phyloP scores from a whole-genome alignment of 1,139 yeast genomes.

The Nematodospora anomalae region DNA sequence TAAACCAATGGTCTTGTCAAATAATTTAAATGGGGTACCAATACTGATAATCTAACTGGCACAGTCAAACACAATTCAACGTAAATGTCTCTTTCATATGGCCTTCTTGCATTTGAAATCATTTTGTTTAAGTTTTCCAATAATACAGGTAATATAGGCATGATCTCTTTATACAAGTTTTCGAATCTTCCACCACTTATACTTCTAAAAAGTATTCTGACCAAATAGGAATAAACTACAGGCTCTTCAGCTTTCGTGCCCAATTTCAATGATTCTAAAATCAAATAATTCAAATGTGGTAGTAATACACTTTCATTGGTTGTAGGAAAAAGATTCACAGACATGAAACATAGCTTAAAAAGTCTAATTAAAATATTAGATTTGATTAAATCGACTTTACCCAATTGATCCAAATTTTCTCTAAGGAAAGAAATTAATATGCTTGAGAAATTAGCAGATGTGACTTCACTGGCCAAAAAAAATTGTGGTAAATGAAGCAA shows the following conservation, averaged over 20 bases:
- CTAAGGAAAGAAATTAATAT: constrained; percentile 74
- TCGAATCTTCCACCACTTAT: constrained; percentile 97
- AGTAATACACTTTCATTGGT: constrained; percentile 83
- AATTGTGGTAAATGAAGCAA: constrained; percentile 89
- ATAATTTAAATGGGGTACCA: constrained; percentile 88
- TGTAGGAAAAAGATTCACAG: constrained; percentile 87
- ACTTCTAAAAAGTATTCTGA: constrained; percentile 86
- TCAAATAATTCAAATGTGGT: constrained; percentile 83
- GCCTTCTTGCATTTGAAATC: constrained; percentile 79
- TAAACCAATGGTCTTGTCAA: constrained; percentile 87
- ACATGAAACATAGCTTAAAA: constrained; percentile 92
- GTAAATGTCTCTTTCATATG: constrained; percentile 89
- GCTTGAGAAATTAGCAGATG: constrained; percentile 93
- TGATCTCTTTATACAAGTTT: constrained; percentile 83
- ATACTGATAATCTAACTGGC: constrained; percentile 88
- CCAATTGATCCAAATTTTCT: constrained; percentile 72
- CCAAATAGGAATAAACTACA: constrained; percentile 80
- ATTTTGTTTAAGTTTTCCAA: constrained; percentile 83
- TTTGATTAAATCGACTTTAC: constrained; percentile 75
- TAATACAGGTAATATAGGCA: constrained; percentile 85
- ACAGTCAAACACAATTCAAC: constrained; percentile 94
- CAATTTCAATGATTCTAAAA: constrained; percentile 73
- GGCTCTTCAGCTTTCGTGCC: constrained; percentile 94
- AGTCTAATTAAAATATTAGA: constrained; percentile 81
- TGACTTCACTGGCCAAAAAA: constrained; percentile 88